phyloP scores from a whole-genome alignment of 2,329 filamentous ascomycete genomes.

The Mycosphaerella sp. region DNA sequence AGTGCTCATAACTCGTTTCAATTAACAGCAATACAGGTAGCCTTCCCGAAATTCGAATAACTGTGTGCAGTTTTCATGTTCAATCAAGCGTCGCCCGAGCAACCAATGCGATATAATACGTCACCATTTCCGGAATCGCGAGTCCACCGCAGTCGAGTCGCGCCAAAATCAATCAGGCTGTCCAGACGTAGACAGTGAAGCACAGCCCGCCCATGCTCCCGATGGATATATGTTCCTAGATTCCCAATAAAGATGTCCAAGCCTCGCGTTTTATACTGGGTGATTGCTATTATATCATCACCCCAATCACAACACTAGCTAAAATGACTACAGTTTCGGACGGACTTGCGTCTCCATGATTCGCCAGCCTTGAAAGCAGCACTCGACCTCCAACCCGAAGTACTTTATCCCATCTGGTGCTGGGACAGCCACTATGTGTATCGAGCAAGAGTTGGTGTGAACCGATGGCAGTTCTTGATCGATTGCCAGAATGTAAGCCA shows the following conservation, averaged over 20 bases:
- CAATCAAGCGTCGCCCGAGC: too few species aligned
- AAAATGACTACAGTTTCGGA: conserved; percentile 50
- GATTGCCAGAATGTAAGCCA: conserved; percentile 58
- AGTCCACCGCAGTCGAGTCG: too few species aligned
- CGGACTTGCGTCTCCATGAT: conserved; percentile 70
- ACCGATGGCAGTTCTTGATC: conserved; percentile 69
- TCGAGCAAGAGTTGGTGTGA: conserved; percentile 60
- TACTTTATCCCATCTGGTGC: conserved; percentile 69
- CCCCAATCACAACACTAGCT: background rate
- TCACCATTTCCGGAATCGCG: too few species aligned
- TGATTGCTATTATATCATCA: too few species aligned
- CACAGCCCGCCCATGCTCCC: too few species aligned
- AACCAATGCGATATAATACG: too few species aligned
- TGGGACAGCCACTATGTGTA: conserved; percentile 69
- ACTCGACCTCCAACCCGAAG: conserved; percentile 63
- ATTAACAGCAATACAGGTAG: too few species aligned
- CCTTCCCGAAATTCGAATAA: too few species aligned
- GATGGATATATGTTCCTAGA: background rate
- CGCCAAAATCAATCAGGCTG: too few species aligned
- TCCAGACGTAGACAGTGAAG: too few species aligned
- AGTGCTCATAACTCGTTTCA: too few species aligned
- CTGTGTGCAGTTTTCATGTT: too few species aligned
- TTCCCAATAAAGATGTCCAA: background rate
- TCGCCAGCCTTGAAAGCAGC: conserved; percentile 68
- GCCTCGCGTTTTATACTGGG: background rate